Evolutionary conservation across 805 yeast species (phyloP).

Genomic region (Isabelozyma rhagii): DNA sequence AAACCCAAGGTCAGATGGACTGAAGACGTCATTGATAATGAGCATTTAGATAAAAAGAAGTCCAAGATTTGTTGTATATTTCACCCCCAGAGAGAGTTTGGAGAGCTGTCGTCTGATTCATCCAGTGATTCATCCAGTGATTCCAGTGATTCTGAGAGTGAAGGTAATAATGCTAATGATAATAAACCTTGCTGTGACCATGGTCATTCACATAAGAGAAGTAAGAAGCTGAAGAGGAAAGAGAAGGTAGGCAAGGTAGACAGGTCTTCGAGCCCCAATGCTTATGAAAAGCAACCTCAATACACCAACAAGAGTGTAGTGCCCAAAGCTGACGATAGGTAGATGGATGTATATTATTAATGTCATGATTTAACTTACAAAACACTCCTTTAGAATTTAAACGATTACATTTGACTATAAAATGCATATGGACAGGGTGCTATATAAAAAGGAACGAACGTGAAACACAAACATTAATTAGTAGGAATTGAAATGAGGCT

Average conservation of each 20-base stretch:
- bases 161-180: conserved; percentile 5
- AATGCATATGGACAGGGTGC: not conserved
- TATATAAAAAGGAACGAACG: not conserved
- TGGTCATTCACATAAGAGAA: conserved; percentile 3
- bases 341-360: not conserved
- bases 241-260: conserved; percentile 27
- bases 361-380: not conserved
- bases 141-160: conserved; percentile 18
- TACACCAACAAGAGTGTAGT: conserved; percentile 28
- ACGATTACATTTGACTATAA: not conserved
- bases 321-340: not conserved
- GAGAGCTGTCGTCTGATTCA: conserved; percentile 36
- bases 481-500: not conserved
- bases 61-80: conserved; percentile 87
- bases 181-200: conserved; percentile 17
- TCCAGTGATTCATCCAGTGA: conserved; percentile 24
- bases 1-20: conserved; percentile 74
- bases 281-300: conserved; percentile 84
- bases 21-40: conserved; percentile 86
- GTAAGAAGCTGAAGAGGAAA: conserved; percentile 10
- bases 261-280: conserved; percentile 57
- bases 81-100: conserved; percentile 69
- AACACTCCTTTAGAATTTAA: no score
- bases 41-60: conserved; percentile 81
- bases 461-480: not conserved